Evolutionary conservation across 1,284 basidiomycete genomes (phyloP), one percentile per base, ranked within the genome.

Genomic region (Vanrija sp.): DNA sequence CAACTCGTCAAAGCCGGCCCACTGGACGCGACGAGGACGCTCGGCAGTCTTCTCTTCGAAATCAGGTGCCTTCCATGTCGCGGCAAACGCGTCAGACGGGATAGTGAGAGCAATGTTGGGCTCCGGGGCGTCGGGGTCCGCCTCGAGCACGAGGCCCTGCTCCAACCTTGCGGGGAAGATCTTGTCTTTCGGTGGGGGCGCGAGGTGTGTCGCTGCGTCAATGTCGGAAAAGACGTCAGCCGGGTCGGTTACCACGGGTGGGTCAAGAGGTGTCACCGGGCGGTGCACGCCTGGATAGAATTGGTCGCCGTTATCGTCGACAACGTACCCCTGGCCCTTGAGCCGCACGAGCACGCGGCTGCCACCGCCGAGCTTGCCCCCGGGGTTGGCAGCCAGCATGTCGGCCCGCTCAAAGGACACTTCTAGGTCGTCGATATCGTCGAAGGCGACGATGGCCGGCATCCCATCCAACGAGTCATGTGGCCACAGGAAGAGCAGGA

Each of bases 151-250:
- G 45, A 68, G 60, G 47, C 75, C 67, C 39, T 65, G 55, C 15
- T 58, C 46, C 6, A 73, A 38, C 9, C 55, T 43, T 1, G 55
- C 54, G 1, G 75, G 72, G 58, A 65, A 77, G 10, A 43, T 26
- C 6, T 55, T 25, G 12, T 45, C 28, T 6, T 15, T 44, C 0
- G 70, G 67, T 6, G 43, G 46, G 29, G 63, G 60, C 12, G 34
- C 5, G 43, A 55, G 54, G 60, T 58, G 61, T 52, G 34, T 18
- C 43, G 40, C 51, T 0, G 65, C 45, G 38, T 65, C 55, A 48
- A 77, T 54, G 12, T 76, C 69, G 6, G 68, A 57, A 49, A 75
- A 70, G 10, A 74, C 54, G 8, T 39, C 21, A 2, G 57, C 48
- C 1, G 71, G 59, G 2, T 47, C 42, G 5, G 65, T 55, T 5